These are phyloP conservation scores for Microcera coccophila DNA, from an alignment of 2,329 filamentous ascomycete species.

Conservation along the genomic window DNA sequence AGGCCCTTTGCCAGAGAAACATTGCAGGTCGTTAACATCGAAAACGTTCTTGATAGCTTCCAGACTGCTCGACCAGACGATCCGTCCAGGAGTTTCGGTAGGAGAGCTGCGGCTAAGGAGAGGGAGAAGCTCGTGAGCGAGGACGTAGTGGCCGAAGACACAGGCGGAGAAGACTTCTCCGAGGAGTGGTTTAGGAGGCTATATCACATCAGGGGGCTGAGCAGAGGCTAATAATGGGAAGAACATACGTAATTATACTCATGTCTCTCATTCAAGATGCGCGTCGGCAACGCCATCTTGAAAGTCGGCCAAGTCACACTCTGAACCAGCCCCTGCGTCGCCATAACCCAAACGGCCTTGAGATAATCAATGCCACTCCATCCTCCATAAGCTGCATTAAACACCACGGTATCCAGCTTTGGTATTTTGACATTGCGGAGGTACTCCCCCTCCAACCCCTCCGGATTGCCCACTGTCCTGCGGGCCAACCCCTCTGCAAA, in stretches of 20 bases:
- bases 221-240: not conserved
- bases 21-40: constrained; percentile 70
- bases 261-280: constrained; percentile 39
- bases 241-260: constrained; percentile 33
- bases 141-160: constrained; percentile 90
- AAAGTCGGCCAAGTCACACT: constrained; percentile 72
- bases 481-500: constrained; percentile 46
- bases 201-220: no score
- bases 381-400: constrained; percentile 85
- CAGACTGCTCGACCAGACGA: constrained; percentile 85
- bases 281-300: constrained; percentile 59
- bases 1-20: constrained; percentile 55
- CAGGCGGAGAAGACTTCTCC: constrained; percentile 88
- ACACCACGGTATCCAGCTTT: constrained; percentile 72
- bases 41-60: constrained; percentile 60
- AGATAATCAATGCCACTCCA: constrained; percentile 77
- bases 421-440: constrained; percentile 52
- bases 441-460: constrained; percentile 34
- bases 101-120: constrained; percentile 55
- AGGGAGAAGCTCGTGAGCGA: constrained; percentile 75
- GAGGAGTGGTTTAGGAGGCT: constrained; percentile 56
- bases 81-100: constrained; percentile 52
- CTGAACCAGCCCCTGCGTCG: constrained; percentile 60
- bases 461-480: constrained; percentile 45
- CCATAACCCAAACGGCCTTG: constrained; percentile 48